Percentiles rank a stretch among this genome's conserved stretches.
Conservation (phyloP, 768 basidiomycete species). For the Steccherinum ochraceum region DNA sequence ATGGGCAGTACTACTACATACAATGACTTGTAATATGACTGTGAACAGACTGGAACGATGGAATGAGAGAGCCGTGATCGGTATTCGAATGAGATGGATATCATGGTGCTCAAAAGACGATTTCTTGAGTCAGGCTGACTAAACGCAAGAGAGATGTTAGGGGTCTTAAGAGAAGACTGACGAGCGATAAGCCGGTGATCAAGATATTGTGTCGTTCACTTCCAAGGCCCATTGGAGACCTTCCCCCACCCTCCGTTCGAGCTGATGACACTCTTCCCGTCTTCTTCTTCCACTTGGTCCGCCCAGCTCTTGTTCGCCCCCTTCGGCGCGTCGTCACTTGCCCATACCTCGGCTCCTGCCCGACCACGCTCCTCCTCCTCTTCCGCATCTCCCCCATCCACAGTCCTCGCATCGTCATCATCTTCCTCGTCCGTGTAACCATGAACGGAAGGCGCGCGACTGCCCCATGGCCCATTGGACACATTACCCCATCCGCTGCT, state of each 20-base stretch:
- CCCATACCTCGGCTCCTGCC: not conserved
- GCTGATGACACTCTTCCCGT: not conserved
- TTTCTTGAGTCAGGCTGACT: too few relatives aligned
- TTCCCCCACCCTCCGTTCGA: slow-evolving; percentile 1
- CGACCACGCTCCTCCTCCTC: not conserved
- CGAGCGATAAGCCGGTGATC: too few relatives aligned
- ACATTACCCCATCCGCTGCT: slow-evolving; percentile 3
- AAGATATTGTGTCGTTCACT: too few relatives aligned
- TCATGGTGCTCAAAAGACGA: too few relatives aligned
- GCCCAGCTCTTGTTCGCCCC: slow-evolving; percentile 10
- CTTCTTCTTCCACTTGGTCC: slow-evolving; percentile 7
- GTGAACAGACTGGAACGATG: too few relatives aligned
- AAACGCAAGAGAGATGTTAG: too few relatives aligned
- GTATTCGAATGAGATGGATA: too few relatives aligned
- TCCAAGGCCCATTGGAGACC: slow-evolving; percentile 6
- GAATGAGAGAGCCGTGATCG: too few relatives aligned
- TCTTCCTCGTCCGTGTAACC: not conserved
- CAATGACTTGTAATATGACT: too few relatives aligned
- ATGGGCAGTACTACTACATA: too few relatives aligned
- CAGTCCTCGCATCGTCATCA: slow-evolving; percentile 1
- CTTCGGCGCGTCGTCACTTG: too few relatives aligned
- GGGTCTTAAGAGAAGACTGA: too few relatives aligned
- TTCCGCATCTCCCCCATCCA: not conserved
- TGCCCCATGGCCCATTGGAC: not conserved
- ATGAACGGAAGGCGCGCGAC: not conserved